Evolutionary conservation across 169 alveolate species (phyloP), one percentile per base, ranked within the genome.

Genomic region (Plasmodium fragile): DNA sequence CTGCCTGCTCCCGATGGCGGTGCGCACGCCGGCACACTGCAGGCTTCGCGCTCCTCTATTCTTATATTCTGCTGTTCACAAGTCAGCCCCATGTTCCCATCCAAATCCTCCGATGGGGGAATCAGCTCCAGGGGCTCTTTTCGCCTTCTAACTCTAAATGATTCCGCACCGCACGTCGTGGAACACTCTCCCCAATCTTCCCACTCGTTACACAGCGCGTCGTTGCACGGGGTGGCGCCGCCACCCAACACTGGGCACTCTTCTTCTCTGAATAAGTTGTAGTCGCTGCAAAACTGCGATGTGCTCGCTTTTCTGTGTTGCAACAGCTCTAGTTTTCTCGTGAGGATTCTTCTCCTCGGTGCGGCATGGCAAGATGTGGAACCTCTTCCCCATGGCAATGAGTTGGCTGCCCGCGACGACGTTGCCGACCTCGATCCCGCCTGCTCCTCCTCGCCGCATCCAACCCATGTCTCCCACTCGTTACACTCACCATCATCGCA

Each of bases 171-270:
- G 69, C 93, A 85, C 6, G 93, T 85, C 32, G 78, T 59, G 39
- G 93, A 85, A 25, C 93, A 85, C n/a, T 77, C 79, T 85, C 83
- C 93, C 93, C 93, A 85, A 22, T 85, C 93, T 49, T 85, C 93
- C 93, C 93, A 85, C 59, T 85, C 93, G 79, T 85, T 85, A 53
- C 93, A 85, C 69, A 85, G 41, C 18, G 93, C 93, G 59, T 85
- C 73, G 43, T 49, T 77, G 45, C 93, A 85, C 39, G 84, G 78
- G n/a, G 80, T 28, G 36, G 36, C 16, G 7, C n/a, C 36, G 0
- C 36, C 32, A 49, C 65, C 80, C 25, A 43, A 13, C 69, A n/a
- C 69, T 18, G 93, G 85, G 45, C 93, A 85, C 28, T 85, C 93
- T 75, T 85, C 93, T 75, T 85, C 93, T 75, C 85, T 85, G 55